Evolutionary conservation across 768 basidiomycete genomes (phyloP), one percentile per base, ranked within the genome.

Genomic region (Suillus discolor): DNA sequence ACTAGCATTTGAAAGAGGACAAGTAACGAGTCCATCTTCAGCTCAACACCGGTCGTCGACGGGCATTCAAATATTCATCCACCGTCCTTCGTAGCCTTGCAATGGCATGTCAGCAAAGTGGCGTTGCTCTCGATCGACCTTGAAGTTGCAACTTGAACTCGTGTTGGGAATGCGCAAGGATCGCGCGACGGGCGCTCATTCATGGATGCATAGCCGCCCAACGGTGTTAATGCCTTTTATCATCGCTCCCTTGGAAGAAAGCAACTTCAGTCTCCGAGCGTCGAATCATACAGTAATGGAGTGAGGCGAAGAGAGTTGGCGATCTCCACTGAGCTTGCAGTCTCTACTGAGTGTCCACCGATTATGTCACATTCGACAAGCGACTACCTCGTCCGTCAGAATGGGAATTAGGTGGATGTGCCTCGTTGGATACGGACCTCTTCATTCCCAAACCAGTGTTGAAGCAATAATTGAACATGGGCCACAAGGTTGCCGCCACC

Each of bases 401-500:
- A 49, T 49, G 49, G 23, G 20, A 9, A 8, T 49, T 15, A 25
- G 23, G 12, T 49, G 23, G 47, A 23, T 5, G 47, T 23, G 49
- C 23, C 49, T 25, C 51, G 9, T 53, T 28, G 77, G 79, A 36
- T 72, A 78, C 60, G 79, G 79, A 2, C 74, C 68, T 16, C 34
- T 42, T 63, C 31, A 69, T 77, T 61, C 70, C 72, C n/a, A 73
- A 78, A 62, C 49, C 36, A 42, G 18, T 42, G 42, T 42, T 18
- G 6, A 18, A 42, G 16, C 42, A 42, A 42, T 18, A 42, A 6
- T 18, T 18, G 7, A 18, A 18, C n/a, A 73, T 69, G 2, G 79
- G 79, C 23, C 77, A 79, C 65, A 75, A 65, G 7, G 80, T 72
- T 61, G 73, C 80, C 60, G 79, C 81, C 15, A 80, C 80, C 38